phyloP scores from a whole-genome alignment of 2,329 filamentous ascomycete species.

The Emergomyces orientalis region DNA sequence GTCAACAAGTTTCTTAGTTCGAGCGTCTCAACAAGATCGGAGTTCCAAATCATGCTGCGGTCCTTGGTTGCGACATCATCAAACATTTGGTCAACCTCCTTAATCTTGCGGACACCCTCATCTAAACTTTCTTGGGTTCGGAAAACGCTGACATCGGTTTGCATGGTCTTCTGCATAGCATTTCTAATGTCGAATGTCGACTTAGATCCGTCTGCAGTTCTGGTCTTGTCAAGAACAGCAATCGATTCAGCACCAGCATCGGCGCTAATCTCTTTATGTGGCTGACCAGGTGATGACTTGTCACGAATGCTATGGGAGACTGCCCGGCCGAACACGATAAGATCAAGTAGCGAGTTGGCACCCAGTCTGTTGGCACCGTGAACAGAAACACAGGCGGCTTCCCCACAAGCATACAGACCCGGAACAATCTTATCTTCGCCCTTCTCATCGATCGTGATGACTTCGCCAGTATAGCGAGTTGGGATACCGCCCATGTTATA shows the following conservation, averaged over 20 bases:
- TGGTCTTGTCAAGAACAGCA: constrained; percentile 71
- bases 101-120: constrained; percentile 83
- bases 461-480: constrained; percentile 94
- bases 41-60: constrained; percentile 99
- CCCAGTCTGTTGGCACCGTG: constrained; percentile 97
- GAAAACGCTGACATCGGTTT: constrained; percentile 95
- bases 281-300: constrained; percentile 75
- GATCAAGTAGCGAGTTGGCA: constrained; percentile 94
- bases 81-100: constrained; percentile 71
- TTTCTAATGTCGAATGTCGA: constrained; percentile 79
- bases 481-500: constrained; percentile 99
- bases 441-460: constrained; percentile 73
- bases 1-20: constrained; percentile 92
- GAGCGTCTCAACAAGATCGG: constrained; percentile 88
- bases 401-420: constrained; percentile 90
- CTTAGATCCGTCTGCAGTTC: constrained; percentile 75
- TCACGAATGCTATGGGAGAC: constrained; percentile 96
- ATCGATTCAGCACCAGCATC: constrained; percentile 88
- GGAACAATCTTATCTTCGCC: constrained; percentile 91
- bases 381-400: constrained; percentile 94
- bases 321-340: constrained; percentile 95
- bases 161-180: constrained; percentile 97
- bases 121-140: constrained; percentile 87
- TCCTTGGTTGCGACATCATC: constrained; percentile 88
- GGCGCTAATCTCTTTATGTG: constrained; percentile 67